Percentiles rank a stretch among this genome's conserved stretches.
Evolutionary conservation across 1,284 basidiomycete genomes (phyloP).

Genomic region (Leccinum ponderosum): DNA sequence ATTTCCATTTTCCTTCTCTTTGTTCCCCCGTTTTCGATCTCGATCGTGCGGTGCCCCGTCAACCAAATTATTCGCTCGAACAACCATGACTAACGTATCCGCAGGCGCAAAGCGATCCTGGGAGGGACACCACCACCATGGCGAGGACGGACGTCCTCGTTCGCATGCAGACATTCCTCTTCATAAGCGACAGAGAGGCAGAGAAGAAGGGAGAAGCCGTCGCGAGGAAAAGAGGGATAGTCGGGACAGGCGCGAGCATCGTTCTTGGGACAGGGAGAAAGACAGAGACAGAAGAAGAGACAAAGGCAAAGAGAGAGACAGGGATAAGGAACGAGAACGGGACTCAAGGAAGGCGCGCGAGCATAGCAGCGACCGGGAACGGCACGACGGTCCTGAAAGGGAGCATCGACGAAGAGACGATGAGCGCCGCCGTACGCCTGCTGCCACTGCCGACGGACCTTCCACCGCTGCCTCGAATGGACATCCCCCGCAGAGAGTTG

Average conservation of each 20-base stretch:
- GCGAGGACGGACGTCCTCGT: slow-evolving; percentile 36
- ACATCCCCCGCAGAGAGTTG: slow-evolving; percentile 30
- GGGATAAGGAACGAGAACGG: slow-evolving; percentile 13
- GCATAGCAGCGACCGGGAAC: slow-evolving; percentile 39
- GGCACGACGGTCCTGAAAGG: slow-evolving; percentile 37
- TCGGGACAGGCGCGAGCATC: slow-evolving; percentile 34
- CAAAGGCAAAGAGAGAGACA: slow-evolving; percentile 4
- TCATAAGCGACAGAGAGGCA: slow-evolving; percentile 51
- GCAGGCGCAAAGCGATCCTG: slow-evolving; percentile 80
- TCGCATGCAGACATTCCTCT: slow-evolving; percentile 16
- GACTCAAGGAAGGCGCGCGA: slow-evolving; percentile 38
- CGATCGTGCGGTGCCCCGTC: slow-evolving; percentile 82
- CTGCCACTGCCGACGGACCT: slow-evolving; percentile 12
- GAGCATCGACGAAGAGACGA: slow-evolving; percentile 34
- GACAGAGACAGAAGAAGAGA: slow-evolving; percentile 16
- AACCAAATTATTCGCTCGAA: slow-evolving; percentile 51
- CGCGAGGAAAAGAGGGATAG: slow-evolving; percentile 37
- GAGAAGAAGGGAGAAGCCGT: slow-evolving; percentile 61
- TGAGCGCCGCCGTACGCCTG: slow-evolving; percentile 28
- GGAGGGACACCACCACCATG: slow-evolving; percentile 53
- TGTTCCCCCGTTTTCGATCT: slow-evolving; percentile 13
- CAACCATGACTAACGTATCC: slow-evolving; percentile 75
- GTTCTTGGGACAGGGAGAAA: slow-evolving; percentile 30
- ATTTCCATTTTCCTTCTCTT: background rate
- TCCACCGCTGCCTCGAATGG: slow-evolving; percentile 15